Evolutionary conservation across 1,284 basidiomycete species (phyloP).

Genomic region (Wolfiporia cocos): DNA sequence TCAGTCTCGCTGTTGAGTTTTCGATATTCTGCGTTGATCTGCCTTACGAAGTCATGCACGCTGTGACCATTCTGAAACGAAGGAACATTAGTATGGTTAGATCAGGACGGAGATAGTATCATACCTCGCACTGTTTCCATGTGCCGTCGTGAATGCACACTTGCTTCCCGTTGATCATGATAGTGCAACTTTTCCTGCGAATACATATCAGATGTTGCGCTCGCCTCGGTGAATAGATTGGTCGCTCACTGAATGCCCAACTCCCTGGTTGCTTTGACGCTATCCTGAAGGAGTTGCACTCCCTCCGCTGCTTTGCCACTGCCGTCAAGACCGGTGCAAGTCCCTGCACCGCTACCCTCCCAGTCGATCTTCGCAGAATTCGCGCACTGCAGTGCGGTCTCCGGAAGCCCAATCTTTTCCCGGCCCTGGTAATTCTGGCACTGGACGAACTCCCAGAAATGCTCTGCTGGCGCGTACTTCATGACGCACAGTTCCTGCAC

Average conservation of each 20-base stretch:
- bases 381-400: slow-evolving; percentile 64
- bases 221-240: neutral
- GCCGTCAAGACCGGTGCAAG: slow-evolving; percentile 53
- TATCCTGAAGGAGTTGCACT: slow-evolving; percentile 52
- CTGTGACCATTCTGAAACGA: slow-evolving; percentile 65
- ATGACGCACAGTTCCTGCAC: slow-evolving; percentile 78
- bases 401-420: slow-evolving; percentile 57
- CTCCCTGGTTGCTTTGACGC: slow-evolving; percentile 40
- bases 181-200: slow-evolving; percentile 76
- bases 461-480: slow-evolving; percentile 43
- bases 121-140: slow-evolving; percentile 83
- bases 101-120: slow-evolving; percentile 21
- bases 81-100: slow-evolving; percentile 3
- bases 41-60: slow-evolving; percentile 67
- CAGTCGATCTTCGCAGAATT: slow-evolving; percentile 60
- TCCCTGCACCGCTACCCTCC: slow-evolving; percentile 50
- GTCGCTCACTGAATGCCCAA: slow-evolving; percentile 50
- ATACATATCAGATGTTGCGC: slow-evolving; percentile 7
- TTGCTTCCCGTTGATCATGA: slow-evolving; percentile 63
- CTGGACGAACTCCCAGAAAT: slow-evolving; percentile 70
- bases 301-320: slow-evolving; percentile 58
- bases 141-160: slow-evolving; percentile 74
- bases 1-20: slow-evolving; percentile 40
- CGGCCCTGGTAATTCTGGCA: slow-evolving; percentile 74
- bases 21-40: slow-evolving; percentile 73